These are phyloP conservation scores for Fraxinus platypoda DNA, from an alignment of 305 asterid species.

Conservation along the genomic window DNA sequence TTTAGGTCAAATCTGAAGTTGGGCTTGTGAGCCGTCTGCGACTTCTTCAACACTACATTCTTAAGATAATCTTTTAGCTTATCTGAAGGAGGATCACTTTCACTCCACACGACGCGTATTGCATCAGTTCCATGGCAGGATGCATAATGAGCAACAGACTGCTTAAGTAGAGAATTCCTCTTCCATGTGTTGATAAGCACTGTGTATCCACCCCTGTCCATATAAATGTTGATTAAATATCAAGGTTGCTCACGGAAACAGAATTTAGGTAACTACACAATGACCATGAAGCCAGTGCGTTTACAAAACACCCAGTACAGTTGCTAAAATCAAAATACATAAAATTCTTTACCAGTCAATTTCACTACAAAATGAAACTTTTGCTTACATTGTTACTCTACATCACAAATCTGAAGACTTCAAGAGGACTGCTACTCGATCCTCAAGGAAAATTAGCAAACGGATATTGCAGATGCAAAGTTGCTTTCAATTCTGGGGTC, in stretches of 20 bases:
- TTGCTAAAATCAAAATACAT: not conserved
- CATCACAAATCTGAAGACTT: not conserved
- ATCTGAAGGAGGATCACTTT: constrained; percentile 45
- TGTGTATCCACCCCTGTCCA: constrained; percentile 54
- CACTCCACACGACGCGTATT: constrained; percentile 60
- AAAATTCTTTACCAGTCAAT: not conserved
- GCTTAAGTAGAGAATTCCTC: constrained; percentile 55
- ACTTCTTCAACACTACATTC: constrained; percentile 37
- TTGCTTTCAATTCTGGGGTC: not conserved
- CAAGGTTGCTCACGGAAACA: not conserved
- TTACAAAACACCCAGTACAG: constrained; percentile 7
- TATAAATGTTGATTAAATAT: not conserved
- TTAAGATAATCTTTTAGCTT: constrained; percentile 39
- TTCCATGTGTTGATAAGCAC: constrained; percentile 67
- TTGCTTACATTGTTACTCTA: not conserved
- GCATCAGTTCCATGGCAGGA: constrained; percentile 60
- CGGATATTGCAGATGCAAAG: not conserved
- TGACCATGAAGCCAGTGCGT: not conserved
- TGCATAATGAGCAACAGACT: constrained; percentile 66
- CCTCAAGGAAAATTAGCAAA: constrained; percentile 9
- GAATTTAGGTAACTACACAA: not conserved
- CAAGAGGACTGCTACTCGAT: not conserved
- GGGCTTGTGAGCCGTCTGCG: constrained; percentile 46
- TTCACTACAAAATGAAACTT: not conserved
- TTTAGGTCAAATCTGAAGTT: constrained; percentile 57